Evolutionary conservation across 2,329 filamentous ascomycete genomes (phyloP).

Genomic region (Fusarium euwallaceae): DNA sequence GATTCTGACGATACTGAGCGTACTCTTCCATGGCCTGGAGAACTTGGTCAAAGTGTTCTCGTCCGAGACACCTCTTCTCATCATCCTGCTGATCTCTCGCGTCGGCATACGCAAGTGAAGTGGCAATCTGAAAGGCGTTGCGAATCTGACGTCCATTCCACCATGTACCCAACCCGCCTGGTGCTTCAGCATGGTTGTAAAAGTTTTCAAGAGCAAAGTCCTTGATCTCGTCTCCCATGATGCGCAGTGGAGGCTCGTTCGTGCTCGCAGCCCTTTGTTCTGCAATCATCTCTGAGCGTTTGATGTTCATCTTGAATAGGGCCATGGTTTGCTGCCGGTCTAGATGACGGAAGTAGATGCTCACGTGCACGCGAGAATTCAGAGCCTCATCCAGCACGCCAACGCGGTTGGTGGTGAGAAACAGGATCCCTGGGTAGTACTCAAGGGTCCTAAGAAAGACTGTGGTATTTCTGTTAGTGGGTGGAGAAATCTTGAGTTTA

Average conservation of each 20-base stretch:
- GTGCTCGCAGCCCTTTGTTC: background rate
- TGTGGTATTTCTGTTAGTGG: background rate
- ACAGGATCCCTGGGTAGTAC: conserved; percentile 4
- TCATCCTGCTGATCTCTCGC: background rate
- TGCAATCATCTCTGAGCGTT: background rate
- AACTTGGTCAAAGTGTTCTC: conserved; percentile 7
- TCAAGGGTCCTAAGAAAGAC: conserved; percentile 3
- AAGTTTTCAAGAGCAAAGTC: background rate
- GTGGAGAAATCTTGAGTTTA: no score
- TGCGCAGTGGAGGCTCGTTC: background rate
- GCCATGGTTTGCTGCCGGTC: background rate
- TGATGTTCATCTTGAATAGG: conserved; percentile 5
- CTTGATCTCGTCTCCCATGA: background rate
- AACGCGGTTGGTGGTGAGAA: conserved; percentile 7
- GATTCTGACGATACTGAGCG: background rate
- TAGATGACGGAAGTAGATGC: conserved; percentile 1
- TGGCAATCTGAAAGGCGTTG: conserved; percentile 13
- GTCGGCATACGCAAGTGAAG: background rate
- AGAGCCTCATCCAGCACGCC: background rate
- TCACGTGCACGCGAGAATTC: background rate
- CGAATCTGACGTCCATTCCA: conserved; percentile 19
- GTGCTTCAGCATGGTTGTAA: background rate
- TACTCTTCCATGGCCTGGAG: background rate
- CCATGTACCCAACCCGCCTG: background rate
- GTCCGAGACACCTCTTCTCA: background rate